A percentile compares a stretch with the other conserved stretches of the same genome.
phyloP scores from a whole-genome alignment of 805 yeast genomes.

The Ogataea pignaliae region DNA sequence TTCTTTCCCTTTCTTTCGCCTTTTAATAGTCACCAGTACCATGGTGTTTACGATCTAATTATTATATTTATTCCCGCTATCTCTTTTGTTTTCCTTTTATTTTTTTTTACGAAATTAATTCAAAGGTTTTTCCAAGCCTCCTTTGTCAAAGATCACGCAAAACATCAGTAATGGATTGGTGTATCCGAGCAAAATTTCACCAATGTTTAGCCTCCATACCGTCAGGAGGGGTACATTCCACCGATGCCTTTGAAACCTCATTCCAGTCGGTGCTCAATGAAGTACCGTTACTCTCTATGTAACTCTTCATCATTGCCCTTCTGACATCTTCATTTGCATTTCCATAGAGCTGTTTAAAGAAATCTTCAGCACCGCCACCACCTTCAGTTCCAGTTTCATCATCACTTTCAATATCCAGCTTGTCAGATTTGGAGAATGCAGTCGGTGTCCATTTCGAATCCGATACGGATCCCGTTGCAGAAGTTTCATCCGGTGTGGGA shows the following conservation, averaged over 20 bases:
- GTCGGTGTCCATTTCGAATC: slow-evolving; percentile 39
- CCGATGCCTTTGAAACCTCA: slow-evolving; percentile 65
- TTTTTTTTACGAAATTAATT: too few species aligned
- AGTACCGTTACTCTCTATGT: slow-evolving; percentile 90
- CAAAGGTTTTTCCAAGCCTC: too few species aligned
- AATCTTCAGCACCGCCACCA: slow-evolving; percentile 46
- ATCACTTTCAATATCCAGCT: slow-evolving; percentile 42
- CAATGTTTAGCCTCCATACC: slow-evolving; percentile 62
- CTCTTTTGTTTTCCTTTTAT: too few species aligned
- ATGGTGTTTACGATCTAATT: too few species aligned
- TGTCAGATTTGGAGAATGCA: slow-evolving; percentile 47
- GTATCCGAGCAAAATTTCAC: slow-evolving; percentile 25
- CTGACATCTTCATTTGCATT: slow-evolving; percentile 83
- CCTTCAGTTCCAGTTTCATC: slow-evolving; percentile 42
- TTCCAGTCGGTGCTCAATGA: slow-evolving; percentile 91
- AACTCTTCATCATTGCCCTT: slow-evolving; percentile 97
- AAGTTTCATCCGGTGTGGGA: slow-evolving; percentile 5
- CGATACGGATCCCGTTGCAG: not conserved
- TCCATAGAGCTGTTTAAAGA: slow-evolving; percentile 70
- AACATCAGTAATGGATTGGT: not conserved
- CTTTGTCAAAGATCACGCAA: not conserved
- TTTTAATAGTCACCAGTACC: too few species aligned
- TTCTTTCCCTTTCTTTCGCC: too few species aligned
- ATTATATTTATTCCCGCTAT: not conserved
- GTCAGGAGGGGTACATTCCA: slow-evolving; percentile 70